Conservation (phyloP, 1,139 yeast genomes). For the Kodamaea suecica region DNA sequence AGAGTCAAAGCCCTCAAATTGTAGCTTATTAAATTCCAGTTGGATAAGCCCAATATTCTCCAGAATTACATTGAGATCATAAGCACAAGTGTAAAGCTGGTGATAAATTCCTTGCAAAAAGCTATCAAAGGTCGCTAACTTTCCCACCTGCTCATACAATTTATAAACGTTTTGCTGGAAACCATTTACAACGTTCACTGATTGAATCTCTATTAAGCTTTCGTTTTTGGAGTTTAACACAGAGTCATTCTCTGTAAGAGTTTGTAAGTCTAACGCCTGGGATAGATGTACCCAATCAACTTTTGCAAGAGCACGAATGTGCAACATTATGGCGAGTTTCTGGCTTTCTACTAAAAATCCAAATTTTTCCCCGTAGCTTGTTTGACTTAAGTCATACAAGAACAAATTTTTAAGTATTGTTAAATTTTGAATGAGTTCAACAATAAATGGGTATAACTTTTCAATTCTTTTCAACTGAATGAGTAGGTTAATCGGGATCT, state of each 20-base stretch:
- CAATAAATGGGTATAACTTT: slow-evolving; percentile 57
- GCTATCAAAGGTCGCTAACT: slow-evolving; percentile 25
- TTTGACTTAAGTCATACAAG: slow-evolving; percentile 15
- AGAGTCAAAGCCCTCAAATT: slow-evolving; percentile 41
- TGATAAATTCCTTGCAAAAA: slow-evolving; percentile 16
- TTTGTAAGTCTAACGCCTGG: slow-evolving; percentile 46
- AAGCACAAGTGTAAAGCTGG: slow-evolving; percentile 30
- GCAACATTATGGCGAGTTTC: slow-evolving; percentile 27
- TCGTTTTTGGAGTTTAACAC: slow-evolving; percentile 12
- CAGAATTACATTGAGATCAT: slow-evolving; percentile 16
- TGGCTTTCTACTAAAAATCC: slow-evolving; percentile 43
- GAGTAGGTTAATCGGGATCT: slow-evolving; percentile 46
- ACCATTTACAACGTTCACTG: slow-evolving; percentile 34
- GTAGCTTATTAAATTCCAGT: slow-evolving; percentile 36
- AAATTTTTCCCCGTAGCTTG: slow-evolving; percentile 33
- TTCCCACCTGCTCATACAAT: slow-evolving; percentile 30
- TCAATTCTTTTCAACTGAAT: slow-evolving; percentile 43
- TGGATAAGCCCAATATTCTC: slow-evolving; percentile 35
- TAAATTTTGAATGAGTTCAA: slow-evolving; percentile 48
- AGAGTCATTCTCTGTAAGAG: slow-evolving; percentile 10
- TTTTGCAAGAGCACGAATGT: slow-evolving; percentile 25
- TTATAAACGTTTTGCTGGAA: slow-evolving; percentile 36
- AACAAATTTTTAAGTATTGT: slow-evolving; percentile 28
- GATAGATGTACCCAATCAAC: slow-evolving; percentile 57
- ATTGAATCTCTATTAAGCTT: slow-evolving; percentile 36